Conservation (phyloP, 2,329 filamentous ascomycete genomes). For the Emericellopsis atlantica region DNA sequence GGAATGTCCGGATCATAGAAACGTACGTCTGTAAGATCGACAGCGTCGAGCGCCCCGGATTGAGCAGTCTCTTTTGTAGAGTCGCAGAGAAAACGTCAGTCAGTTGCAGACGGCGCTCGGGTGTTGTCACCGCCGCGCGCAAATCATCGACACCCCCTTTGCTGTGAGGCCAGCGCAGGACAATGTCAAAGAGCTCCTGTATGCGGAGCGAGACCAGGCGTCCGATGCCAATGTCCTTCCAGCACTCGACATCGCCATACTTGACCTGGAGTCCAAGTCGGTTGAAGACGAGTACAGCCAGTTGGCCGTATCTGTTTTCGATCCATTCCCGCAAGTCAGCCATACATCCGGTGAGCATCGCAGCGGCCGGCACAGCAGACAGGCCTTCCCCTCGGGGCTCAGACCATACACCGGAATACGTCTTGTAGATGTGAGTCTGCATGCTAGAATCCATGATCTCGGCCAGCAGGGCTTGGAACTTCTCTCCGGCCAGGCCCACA, state of each 20-base stretch:
- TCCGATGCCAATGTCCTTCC: slow-evolving; percentile 57
- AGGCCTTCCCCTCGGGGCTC: slow-evolving; percentile 5
- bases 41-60: slow-evolving; percentile 64
- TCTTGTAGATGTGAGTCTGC: slow-evolving; percentile 46
- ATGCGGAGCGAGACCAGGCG: slow-evolving; percentile 58
- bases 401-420: slow-evolving; percentile 52
- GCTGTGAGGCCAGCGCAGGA: slow-evolving; percentile 61
- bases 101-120: slow-evolving; percentile 55
- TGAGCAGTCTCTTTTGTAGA: slow-evolving; percentile 54
- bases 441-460: slow-evolving; percentile 58
- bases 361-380: slow-evolving; percentile 4
- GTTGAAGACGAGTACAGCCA: slow-evolving; percentile 49
- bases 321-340: slow-evolving; percentile 53
- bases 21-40: slow-evolving; percentile 70
- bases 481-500: slow-evolving; percentile 57
- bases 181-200: slow-evolving; percentile 66
- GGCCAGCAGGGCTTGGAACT: slow-evolving; percentile 58
- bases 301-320: slow-evolving; percentile 50
- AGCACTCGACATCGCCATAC: slow-evolving; percentile 49
- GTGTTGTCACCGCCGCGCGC: slow-evolving; percentile 54
- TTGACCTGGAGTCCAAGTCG: slow-evolving; percentile 31
- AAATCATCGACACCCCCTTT: slow-evolving; percentile 63
- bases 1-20: slow-evolving; percentile 65
- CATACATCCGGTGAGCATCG: slow-evolving; percentile 39
- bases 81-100: slow-evolving; percentile 57